A percentile compares a stretch with the other conserved stretches of the same genome.
Conservation (phyloP, 176 grass and related monocot species). For the Phoenix roebelenii region DNA sequence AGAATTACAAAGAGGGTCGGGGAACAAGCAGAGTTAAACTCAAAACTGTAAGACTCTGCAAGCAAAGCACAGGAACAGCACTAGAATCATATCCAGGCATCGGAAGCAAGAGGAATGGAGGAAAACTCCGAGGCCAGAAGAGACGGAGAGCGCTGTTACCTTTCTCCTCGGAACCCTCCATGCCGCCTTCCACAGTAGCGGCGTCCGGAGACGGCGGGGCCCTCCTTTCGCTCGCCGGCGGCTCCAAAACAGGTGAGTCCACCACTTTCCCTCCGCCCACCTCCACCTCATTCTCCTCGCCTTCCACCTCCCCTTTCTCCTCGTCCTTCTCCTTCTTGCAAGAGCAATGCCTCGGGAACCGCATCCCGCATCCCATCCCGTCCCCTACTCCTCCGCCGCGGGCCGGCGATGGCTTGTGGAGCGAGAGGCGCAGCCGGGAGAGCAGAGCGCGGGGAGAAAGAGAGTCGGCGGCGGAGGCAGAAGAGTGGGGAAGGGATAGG, state of each 20-base stretch:
- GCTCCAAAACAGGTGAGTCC: background rate
- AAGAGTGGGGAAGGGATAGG: slow-evolving; percentile 1
- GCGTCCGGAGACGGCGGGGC: too few species aligned
- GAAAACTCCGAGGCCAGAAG: slow-evolving; percentile 12
- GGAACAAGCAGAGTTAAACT: too few species aligned
- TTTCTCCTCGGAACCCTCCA: background rate
- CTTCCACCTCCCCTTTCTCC: slow-evolving; percentile 11
- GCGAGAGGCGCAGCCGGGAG: slow-evolving; percentile 2
- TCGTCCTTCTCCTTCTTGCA: slow-evolving; percentile 1
- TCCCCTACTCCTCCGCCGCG: background rate
- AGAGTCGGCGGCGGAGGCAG: slow-evolving; percentile 7
- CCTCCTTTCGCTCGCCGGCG: background rate
- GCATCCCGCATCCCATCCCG: slow-evolving; percentile 18
- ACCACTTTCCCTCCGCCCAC: background rate
- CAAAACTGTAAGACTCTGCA: too few species aligned
- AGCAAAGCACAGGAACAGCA: too few species aligned
- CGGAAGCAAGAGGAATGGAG: background rate
- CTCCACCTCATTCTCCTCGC: background rate
- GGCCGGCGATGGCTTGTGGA: background rate
- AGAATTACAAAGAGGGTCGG: too few species aligned
- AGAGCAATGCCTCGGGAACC: slow-evolving; percentile 19
- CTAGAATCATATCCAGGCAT: too few species aligned
- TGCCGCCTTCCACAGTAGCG: background rate
- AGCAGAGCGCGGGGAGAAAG: slow-evolving; percentile 6
- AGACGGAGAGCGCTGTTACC: slow-evolving; percentile 8